Conservation (phyloP, 2,329 filamentous ascomycete species). For the Neospermospora avenae region DNA sequence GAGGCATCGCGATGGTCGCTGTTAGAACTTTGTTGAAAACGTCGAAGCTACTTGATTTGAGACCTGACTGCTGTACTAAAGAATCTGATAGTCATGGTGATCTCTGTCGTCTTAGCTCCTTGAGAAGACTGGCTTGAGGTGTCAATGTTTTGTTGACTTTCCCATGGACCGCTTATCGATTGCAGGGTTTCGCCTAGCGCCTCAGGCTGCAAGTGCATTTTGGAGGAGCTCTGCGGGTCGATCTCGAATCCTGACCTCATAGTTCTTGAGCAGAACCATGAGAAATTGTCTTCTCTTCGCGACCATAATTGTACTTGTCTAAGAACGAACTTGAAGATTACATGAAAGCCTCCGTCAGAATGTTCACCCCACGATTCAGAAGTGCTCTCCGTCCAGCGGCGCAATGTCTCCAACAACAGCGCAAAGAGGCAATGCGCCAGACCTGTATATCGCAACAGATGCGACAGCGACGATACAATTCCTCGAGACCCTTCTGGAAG, state of each 20-base stretch:
- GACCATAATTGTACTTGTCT: not conserved
- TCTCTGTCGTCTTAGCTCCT: too few relatives aligned
- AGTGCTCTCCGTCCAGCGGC: constrained; percentile 22
- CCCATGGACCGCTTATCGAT: not conserved
- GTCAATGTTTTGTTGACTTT: not conserved
- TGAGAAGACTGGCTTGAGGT: too few relatives aligned
- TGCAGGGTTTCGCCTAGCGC: not conserved
- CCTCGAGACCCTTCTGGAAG: constrained; percentile 14
- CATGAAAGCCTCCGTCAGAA: constrained; percentile 7
- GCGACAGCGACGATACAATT: constrained; percentile 30
- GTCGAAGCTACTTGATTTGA: too few relatives aligned
- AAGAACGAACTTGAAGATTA: not conserved
- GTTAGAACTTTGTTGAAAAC: too few relatives aligned
- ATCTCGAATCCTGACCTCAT: not conserved
- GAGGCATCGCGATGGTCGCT: too few relatives aligned
- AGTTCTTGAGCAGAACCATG: not conserved
- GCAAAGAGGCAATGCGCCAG: constrained; percentile 20
- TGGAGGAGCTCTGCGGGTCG: not conserved
- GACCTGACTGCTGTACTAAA: too few relatives aligned
- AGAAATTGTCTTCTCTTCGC: not conserved
- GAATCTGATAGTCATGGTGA: too few relatives aligned
- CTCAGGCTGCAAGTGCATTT: not conserved
- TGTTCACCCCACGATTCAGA: constrained; percentile 29
- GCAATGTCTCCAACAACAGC: constrained; percentile 31
- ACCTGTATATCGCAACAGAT: constrained; percentile 23